phyloP scores from a whole-genome alignment of 257 asterid genomes.

The Penstemon davidsonii region DNA sequence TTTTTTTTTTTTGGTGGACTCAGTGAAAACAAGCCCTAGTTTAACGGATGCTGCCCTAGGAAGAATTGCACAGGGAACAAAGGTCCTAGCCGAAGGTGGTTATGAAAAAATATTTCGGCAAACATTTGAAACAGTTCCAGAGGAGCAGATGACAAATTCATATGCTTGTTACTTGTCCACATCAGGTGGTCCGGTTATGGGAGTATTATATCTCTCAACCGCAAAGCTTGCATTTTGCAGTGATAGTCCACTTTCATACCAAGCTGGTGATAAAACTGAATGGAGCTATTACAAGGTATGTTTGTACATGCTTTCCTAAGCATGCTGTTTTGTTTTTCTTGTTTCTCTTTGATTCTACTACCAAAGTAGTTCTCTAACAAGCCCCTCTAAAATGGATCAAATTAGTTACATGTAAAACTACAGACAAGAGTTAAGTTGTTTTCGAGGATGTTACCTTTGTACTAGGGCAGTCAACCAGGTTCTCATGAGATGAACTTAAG shows the following conservation, averaged over 20 bases:
- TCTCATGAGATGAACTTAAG: no score
- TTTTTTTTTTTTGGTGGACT: conserved; percentile 13
- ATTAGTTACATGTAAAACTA: not conserved
- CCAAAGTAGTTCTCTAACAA: not conserved
- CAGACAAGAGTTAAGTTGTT: not conserved
- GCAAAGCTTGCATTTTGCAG: conserved; percentile 93
- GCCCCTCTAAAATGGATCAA: not conserved
- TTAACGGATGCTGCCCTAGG: conserved; percentile 94
- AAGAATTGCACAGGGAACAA: conserved; percentile 97
- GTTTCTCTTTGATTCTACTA: not conserved
- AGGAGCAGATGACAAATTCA: conserved; percentile 79
- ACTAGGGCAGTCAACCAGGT: no score
- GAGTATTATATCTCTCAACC: conserved; percentile 74
- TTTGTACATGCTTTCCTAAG: not conserved
- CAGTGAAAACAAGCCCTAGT: conserved; percentile 98
- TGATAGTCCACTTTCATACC: conserved; percentile 82
- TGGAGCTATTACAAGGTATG: conserved; percentile 98
- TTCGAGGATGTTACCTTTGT: not conserved
- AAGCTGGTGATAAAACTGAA: conserved; percentile 69
- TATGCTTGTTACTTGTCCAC: conserved; percentile 94
- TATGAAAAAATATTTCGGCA: conserved; percentile 90
- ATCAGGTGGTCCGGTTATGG: conserved; percentile 99
- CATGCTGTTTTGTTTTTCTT: not conserved
- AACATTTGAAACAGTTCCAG: conserved; percentile 89
- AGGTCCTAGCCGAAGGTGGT: conserved; percentile 97